Evolutionary conservation across 2,329 filamentous ascomycete species (phyloP).

Genomic region (Pezicula neosporulosa): DNA sequence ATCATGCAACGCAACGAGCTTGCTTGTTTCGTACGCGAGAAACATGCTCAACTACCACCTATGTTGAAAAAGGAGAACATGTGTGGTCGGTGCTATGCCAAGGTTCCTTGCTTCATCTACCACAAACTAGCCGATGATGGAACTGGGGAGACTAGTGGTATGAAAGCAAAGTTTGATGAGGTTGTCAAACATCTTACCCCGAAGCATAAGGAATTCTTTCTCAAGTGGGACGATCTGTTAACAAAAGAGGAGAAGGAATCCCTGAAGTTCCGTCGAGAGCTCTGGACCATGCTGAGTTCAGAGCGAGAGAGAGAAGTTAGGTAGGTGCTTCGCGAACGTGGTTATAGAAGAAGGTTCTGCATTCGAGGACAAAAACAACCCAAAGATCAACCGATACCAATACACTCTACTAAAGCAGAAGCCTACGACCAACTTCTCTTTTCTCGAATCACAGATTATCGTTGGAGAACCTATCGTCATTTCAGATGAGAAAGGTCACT

Average conservation of each 20-base stretch:
- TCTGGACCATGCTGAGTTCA: conserved; percentile 92
- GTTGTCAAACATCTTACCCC: conserved; percentile 74
- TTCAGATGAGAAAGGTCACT: conserved; percentile 92
- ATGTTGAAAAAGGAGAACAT: conserved; percentile 81
- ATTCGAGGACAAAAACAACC: conserved; percentile 62
- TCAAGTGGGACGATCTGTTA: conserved; percentile 89
- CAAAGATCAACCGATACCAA: conserved; percentile 86
- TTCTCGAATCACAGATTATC: conserved; percentile 83
- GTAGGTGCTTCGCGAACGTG: conserved; percentile 86
- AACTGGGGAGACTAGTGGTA: conserved; percentile 73
- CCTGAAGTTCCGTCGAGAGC: conserved; percentile 80
- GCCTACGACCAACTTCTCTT: conserved; percentile 65
- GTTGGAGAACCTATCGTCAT: conserved; percentile 93
- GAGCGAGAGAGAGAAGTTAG: conserved; percentile 89
- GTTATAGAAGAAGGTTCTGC: conserved; percentile 76
- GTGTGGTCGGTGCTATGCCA: conserved; percentile 87
- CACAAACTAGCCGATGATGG: conserved; percentile 88
- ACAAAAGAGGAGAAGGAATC: conserved; percentile 93
- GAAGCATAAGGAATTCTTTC: conserved; percentile 77
- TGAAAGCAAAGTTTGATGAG: conserved; percentile 79
- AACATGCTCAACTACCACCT: conserved; percentile 73
- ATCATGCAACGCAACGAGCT: conserved; percentile 92
- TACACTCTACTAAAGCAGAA: conserved; percentile 80
- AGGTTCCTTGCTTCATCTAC: conserved; percentile 87
- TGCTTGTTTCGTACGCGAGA: conserved; percentile 79